Percentiles rank a stretch among this genome's conserved stretches.
phyloP scores from a whole-genome alignment of 176 grass and related monocot genomes.

The Carex littledalei region DNA sequence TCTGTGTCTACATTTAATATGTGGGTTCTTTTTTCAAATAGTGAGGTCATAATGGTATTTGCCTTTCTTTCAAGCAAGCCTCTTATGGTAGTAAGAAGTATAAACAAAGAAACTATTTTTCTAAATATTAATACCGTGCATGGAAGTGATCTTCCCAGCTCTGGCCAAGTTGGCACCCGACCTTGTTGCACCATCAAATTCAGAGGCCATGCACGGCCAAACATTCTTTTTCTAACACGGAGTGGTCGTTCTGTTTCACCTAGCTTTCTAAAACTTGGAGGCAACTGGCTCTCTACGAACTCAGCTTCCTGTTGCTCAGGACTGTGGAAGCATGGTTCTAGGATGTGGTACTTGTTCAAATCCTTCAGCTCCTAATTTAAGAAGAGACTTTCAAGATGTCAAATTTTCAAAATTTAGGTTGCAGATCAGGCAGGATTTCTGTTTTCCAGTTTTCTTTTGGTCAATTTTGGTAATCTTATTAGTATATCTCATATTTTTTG shows the following conservation, averaged over 20 bases:
- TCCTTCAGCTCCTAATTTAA: conserved; percentile 15
- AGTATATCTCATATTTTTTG: not conserved
- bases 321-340: conserved; percentile 25
- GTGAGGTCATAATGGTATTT: not conserved
- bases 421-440: not conserved
- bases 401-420: not conserved
- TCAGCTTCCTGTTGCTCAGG: conserved; percentile 23
- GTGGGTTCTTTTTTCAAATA: not conserved
- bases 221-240: conserved; percentile 83
- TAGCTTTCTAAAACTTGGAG: conserved; percentile 69
- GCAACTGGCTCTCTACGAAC: conserved; percentile 50
- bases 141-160: conserved; percentile 62
- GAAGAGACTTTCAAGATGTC: not conserved
- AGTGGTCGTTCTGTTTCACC: conserved; percentile 63
- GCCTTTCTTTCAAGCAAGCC: not conserved
- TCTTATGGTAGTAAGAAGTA: not conserved
- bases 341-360: conserved; percentile 25
- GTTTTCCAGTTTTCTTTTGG: not conserved
- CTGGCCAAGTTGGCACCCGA: conserved; percentile 53
- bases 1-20: not conserved
- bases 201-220: conserved; percentile 75
- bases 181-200: conserved; percentile 41
- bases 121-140: conserved; percentile 50
- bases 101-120: not conserved
- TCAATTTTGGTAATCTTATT: not conserved